A percentile compares a stretch with the other conserved stretches of the same genome.
Conservation (phyloP, 257 asterid genomes). For the Voacanga thouarsii region DNA sequence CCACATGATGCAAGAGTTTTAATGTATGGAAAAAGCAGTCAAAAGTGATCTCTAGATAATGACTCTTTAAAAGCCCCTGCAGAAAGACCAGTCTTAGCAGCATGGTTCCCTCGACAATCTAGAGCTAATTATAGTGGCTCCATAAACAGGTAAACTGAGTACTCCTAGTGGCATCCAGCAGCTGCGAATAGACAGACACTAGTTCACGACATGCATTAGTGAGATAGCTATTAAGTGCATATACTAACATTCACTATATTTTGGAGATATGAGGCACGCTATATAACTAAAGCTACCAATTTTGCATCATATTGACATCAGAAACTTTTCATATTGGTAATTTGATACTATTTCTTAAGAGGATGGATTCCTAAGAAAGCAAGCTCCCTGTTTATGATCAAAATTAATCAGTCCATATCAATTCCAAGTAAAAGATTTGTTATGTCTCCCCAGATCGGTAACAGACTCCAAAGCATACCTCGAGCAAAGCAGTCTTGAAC, state of each 20-base stretch:
- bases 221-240: background rate
- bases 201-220: background rate
- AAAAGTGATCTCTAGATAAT: constrained; percentile 2
- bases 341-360: background rate
- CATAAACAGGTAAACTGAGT: background rate
- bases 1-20: background rate
- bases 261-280: background rate
- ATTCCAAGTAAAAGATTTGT: background rate
- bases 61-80: background rate
- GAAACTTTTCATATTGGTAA: background rate
- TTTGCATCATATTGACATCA: constrained; percentile 1
- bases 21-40: constrained; percentile 7
- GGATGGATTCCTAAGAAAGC: background rate
- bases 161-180: background rate
- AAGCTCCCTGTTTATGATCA: background rate
- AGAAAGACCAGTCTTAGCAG: background rate
- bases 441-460: background rate
- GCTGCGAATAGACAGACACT: background rate
- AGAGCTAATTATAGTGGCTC: background rate
- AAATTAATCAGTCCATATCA: background rate
- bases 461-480: background rate
- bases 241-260: background rate
- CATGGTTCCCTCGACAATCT: background rate
- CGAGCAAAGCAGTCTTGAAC: background rate
- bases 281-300: background rate